A percentile compares a stretch with the other conserved stretches of the same genome.
These are phyloP conservation scores for Kernera saxatilis DNA, from an alignment of 345 rosid genomes.

Conservation along the genomic window DNA sequence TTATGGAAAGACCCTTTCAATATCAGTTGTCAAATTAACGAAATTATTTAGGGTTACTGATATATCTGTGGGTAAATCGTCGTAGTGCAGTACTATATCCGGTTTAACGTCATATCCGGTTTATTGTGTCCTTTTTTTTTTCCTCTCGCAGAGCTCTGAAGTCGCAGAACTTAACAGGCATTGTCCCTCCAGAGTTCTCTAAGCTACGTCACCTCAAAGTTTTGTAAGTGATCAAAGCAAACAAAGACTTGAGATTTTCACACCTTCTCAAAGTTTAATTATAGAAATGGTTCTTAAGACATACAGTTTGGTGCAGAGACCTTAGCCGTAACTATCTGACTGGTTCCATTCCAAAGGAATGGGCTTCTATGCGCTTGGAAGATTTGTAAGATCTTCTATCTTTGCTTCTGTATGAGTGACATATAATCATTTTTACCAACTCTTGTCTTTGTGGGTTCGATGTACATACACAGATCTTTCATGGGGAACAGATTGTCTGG, in stretches of 20 bases:
- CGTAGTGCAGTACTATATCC: neutral
- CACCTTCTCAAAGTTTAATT: neutral
- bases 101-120: neutral
- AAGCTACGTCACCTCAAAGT: conserved; percentile 57
- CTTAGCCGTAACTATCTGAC: conserved; percentile 69
- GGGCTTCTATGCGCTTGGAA: conserved; percentile 64
- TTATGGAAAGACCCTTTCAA: neutral
- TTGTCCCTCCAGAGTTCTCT: conserved; percentile 65
- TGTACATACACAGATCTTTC: conserved; percentile 43
- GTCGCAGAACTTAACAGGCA: conserved; percentile 62
- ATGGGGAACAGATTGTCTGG: conserved; percentile 91
- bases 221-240: conserved; percentile 46
- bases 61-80: neutral
- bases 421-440: neutral
- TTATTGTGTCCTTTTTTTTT: neutral
- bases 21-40: neutral
- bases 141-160: conserved; percentile 40
- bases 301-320: conserved; percentile 45
- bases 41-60: neutral
- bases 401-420: neutral
- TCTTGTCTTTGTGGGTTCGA: neutral
- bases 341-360: conserved; percentile 73
- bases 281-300: neutral
- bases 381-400: conserved; percentile 41
- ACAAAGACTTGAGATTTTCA: neutral